Base-by-base conservation (phyloP, 2,329 filamentous ascomycete genomes). In the Diplodia scrobiculata region DNA sequence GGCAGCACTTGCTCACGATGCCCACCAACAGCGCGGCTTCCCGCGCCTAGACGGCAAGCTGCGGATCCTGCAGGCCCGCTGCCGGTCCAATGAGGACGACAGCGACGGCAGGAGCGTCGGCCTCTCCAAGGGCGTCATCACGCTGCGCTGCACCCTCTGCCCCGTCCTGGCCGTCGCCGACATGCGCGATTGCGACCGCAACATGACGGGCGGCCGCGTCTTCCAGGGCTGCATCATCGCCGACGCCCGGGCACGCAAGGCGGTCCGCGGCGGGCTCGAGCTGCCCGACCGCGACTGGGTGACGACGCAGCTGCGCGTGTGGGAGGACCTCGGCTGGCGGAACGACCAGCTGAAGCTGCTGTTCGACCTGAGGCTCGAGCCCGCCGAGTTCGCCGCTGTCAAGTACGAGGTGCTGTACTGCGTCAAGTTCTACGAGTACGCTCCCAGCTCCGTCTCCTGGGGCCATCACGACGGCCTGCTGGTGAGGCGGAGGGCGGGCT, bases 341-440 rank as follows among this genome's bases (percentile, higher is more conserved):
- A 62, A 62, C 58, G 58, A 62, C 41, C 58, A 62, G 29, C 45
- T 62, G 27, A 62, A 62, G 45, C 58, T 62, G 58, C 45, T 62
- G 41, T 50, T 62, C 58, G 58, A 62, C 19, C 21, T 47, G 11
- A 19, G 29, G 9, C 41, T 50, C 9, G 36, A 45, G 27, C 41
- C 38, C n/a, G 58, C 19, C 27, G 58, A 62, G 27, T 29, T 50
- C n/a, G 41, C 41, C 1, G 27, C 25, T 9, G 17, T 45, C 29
- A 50, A 62, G 58, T 62, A 34, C 45, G 58, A 62, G 45, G 58
- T 62, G n/a, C 27, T 62, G 45, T 62, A 62, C 58, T 62, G 58
- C 58, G 29, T 62, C 17, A 19, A n/a, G 17, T 62, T 62, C 27
- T 62, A 48, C 45, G 58, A 62, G 45, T 62, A 62, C 58, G 58